Evolutionary conservation across 2,329 filamentous ascomycete species (phyloP).

Genomic region (Pyricularia pennisetigena): DNA sequence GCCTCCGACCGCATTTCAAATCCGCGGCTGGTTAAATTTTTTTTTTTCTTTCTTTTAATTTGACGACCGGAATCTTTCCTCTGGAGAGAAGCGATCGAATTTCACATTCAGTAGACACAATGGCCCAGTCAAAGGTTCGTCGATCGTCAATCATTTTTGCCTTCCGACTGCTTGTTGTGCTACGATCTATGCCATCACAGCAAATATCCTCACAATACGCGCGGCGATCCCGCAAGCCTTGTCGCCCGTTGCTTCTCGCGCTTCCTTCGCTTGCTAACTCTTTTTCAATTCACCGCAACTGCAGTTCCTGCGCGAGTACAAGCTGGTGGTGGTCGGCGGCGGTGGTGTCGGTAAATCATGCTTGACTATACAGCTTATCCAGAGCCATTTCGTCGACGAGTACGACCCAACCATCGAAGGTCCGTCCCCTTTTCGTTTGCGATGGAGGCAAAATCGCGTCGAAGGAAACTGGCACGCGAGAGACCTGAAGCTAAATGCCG

Average conservation of each 20-base stretch:
- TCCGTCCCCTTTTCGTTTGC: conserved; percentile 27
- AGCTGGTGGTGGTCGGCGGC: conserved; percentile 92
- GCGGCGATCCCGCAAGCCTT: background rate
- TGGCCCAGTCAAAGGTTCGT: conserved; percentile 4
- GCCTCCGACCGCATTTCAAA: background rate
- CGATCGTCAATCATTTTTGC: background rate
- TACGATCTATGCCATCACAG: background rate
- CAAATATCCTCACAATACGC: background rate
- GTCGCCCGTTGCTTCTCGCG: background rate
- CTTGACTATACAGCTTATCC: conserved; percentile 92
- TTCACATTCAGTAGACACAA: background rate
- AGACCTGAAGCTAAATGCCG: background rate
- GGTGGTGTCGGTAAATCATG: conserved; percentile 99
- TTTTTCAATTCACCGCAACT: conserved; percentile 3
- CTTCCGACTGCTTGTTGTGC: background rate
- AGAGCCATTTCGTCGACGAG: conserved; percentile 97
- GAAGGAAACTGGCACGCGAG: background rate
- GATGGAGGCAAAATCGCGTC: background rate
- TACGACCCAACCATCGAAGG: conserved; percentile 99
- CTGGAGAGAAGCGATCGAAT: background rate
- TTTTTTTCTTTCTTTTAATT: background rate
- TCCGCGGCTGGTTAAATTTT: background rate
- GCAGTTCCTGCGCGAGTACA: conserved; percentile 84
- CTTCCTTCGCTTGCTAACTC: conserved; percentile 11
- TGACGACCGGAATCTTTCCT: background rate